These are phyloP conservation scores for Ganoderma lucidum DNA, from an alignment of 1,284 basidiomycete species.

Conservation along the genomic window DNA sequence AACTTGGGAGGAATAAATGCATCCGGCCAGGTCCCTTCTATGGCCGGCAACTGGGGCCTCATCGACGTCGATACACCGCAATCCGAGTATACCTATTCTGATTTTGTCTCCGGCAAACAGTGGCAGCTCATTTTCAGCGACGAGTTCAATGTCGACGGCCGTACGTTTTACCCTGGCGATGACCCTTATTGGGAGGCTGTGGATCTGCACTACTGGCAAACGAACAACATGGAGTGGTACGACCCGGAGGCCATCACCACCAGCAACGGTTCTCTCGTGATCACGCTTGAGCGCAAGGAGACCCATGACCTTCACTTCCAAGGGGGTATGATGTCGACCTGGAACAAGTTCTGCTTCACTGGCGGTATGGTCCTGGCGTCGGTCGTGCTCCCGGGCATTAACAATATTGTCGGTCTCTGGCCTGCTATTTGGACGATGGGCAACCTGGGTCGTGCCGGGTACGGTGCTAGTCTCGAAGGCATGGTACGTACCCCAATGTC, in stretches of 20 bases:
- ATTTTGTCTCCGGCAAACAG: slow-evolving; percentile 57
- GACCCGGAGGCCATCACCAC: slow-evolving; percentile 88
- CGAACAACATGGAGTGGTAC: slow-evolving; percentile 73
- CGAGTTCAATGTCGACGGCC: slow-evolving; percentile 86
- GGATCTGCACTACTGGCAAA: slow-evolving; percentile 74
- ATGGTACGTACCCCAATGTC: slow-evolving; percentile 39
- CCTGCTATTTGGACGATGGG: slow-evolving; percentile 66
- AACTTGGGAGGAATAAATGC: slow-evolving; percentile 87
- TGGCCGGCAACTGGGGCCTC: slow-evolving; percentile 72
- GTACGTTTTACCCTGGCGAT: slow-evolving; percentile 79
- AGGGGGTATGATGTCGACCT: slow-evolving; percentile 75
- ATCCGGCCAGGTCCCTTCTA: slow-evolving; percentile 74
- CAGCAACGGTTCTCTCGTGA: slow-evolving; percentile 76
- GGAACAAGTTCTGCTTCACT: slow-evolving; percentile 97
- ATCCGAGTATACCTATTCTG: slow-evolving; percentile 63
- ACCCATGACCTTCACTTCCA: slow-evolving; percentile 82
- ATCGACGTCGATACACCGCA: slow-evolving; percentile 83
- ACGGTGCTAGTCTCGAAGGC: slow-evolving; percentile 66
- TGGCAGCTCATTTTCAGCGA: slow-evolving; percentile 86
- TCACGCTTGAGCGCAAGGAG: slow-evolving; percentile 74
- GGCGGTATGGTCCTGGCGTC: slow-evolving; percentile 79
- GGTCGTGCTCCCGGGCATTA: slow-evolving; percentile 84
- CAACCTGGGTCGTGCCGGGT: slow-evolving; percentile 65
- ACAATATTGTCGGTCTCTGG: slow-evolving; percentile 61
- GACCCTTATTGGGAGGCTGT: slow-evolving; percentile 76